Conservation (phyloP, 257 asterid genomes). For the Datura wrightii region DNA sequence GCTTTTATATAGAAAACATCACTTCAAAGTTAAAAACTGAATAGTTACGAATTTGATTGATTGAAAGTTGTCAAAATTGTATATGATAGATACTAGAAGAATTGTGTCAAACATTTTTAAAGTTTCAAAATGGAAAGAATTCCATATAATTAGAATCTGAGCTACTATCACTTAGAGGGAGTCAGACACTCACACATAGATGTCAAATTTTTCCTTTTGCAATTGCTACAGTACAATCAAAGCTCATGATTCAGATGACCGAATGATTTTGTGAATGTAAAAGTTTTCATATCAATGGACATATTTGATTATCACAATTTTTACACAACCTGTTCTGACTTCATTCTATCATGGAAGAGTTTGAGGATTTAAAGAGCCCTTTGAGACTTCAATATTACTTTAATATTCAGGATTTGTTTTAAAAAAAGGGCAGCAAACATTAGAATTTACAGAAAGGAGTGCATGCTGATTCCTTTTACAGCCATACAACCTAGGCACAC, state of each 20-base stretch:
- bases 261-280: background rate
- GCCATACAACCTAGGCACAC: background rate
- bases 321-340: background rate
- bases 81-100: background rate
- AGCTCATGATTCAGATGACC: background rate
- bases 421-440: background rate
- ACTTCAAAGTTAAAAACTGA: background rate
- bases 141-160: background rate
- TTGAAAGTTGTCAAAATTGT: background rate
- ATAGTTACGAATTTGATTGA: conserved; percentile 1
- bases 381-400: background rate
- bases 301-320: background rate
- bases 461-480: conserved; percentile 5
- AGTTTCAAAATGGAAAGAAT: background rate
- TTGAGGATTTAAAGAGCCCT: background rate
- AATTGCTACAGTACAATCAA: background rate
- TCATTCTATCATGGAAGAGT: background rate
- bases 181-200: background rate
- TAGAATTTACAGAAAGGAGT: conserved; percentile 3
- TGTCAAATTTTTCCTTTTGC: background rate
- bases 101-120: background rate
- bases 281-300: background rate
- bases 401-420: background rate
- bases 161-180: background rate
- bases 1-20: conserved; percentile 12